phyloP scores from a whole-genome alignment of 2,329 filamentous ascomycete genomes.

The Aurifilum marmelostoma region DNA sequence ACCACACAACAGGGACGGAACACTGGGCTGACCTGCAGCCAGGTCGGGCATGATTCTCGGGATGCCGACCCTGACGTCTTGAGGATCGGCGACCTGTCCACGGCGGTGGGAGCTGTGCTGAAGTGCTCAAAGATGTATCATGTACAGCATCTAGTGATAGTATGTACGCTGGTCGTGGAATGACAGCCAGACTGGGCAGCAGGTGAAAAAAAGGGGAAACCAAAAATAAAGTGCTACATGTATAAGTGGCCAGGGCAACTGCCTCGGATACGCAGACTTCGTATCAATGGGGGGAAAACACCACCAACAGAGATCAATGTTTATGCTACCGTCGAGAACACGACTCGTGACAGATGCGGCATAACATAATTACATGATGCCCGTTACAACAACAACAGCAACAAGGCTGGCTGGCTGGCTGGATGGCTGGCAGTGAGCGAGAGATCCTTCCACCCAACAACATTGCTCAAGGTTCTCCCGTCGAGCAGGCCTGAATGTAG shows the following conservation, averaged over 20 bases:
- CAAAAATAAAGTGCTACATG: no score
- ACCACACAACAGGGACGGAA: no score
- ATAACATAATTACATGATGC: background rate
- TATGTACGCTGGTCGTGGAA: background rate
- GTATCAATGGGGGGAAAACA: background rate
- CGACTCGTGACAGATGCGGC: slow-evolving; percentile 4
- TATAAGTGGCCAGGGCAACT: no score
- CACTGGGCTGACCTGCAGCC: background rate
- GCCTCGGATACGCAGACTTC: background rate
- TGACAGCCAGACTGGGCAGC: no score
- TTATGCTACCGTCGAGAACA: background rate
- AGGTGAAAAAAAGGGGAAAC: no score
- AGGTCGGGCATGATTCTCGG: slow-evolving; percentile 11
- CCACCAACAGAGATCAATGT: background rate
- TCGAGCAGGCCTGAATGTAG: background rate
- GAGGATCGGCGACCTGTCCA: background rate
- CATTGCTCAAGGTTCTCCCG: background rate
- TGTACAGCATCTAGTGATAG: background rate
- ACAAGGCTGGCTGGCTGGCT: no score
- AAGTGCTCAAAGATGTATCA: no score
- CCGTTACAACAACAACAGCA: background rate
- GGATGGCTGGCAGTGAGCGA: background rate
- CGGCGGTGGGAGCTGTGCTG: background rate
- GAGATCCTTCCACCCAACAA: background rate
- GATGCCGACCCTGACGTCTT: slow-evolving; percentile 2